Conservation (phyloP, 2,329 filamentous ascomycete species). For the Claviceps arundinis region DNA sequence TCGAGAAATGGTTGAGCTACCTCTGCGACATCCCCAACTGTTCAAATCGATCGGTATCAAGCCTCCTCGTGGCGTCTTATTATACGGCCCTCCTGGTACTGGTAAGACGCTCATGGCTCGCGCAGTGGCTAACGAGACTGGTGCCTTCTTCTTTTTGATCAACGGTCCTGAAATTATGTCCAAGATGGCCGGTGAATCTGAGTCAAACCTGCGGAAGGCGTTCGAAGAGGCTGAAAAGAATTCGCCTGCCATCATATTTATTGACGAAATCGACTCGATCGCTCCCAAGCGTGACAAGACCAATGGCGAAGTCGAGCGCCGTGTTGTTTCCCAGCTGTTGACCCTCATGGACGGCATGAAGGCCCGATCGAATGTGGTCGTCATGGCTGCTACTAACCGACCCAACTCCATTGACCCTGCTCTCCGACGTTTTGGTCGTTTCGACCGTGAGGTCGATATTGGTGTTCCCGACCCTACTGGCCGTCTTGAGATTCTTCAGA, state of each 20-base stretch:
- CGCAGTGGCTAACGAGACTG: slow-evolving; percentile 96
- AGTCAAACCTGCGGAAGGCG: slow-evolving; percentile 96
- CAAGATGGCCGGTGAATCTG: slow-evolving; percentile 99
- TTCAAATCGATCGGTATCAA: slow-evolving; percentile 99
- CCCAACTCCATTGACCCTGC: slow-evolving; percentile 98
- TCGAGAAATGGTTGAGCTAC: slow-evolving; percentile 94
- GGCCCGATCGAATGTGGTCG: slow-evolving; percentile 93
- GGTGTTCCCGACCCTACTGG: slow-evolving; percentile 96
- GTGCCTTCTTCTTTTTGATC: slow-evolving; percentile 98
- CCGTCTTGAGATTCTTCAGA: slow-evolving; percentile 96
- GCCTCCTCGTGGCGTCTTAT: slow-evolving; percentile 92
- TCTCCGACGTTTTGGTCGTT: slow-evolving; percentile 93
- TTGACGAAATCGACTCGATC: slow-evolving; percentile 98
- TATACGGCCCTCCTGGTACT: slow-evolving; percentile 93
- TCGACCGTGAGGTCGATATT: slow-evolving; percentile 98
- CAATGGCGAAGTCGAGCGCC: slow-evolving; percentile 95
- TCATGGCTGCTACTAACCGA: slow-evolving; percentile 98
- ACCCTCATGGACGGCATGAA: slow-evolving; percentile 99
- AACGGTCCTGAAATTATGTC: slow-evolving; percentile 99
- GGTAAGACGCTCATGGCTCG: slow-evolving; percentile 99
- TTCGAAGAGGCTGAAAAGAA: slow-evolving; percentile 99
- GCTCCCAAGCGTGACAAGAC: slow-evolving; percentile 99
- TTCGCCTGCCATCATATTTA: slow-evolving; percentile 98
- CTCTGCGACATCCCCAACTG: slow-evolving; percentile 89
- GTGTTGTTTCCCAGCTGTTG: slow-evolving; percentile 92